Percentiles rank a stretch among this genome's conserved stretches.
These are phyloP conservation scores for Microsporum ferrugineum DNA, from an alignment of 2,329 filamentous ascomycete genomes.

Conservation along the genomic window DNA sequence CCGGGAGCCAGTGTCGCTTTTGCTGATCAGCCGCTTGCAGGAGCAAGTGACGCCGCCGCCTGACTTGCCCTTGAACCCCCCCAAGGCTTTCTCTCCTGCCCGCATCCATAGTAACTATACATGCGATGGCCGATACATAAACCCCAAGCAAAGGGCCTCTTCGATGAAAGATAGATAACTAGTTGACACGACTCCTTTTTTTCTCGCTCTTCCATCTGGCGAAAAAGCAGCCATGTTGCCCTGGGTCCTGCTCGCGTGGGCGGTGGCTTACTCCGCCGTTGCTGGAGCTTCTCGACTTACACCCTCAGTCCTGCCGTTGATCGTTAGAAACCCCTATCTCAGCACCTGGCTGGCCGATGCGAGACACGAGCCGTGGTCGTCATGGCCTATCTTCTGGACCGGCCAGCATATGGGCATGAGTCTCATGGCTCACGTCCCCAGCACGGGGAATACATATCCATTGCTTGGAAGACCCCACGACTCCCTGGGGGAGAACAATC, in stretches of 20 bases:
- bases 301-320: constrained; percentile 58
- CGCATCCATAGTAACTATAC: neutral
- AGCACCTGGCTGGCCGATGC: constrained; percentile 65
- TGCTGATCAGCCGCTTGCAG: constrained; percentile 1
- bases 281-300: constrained; percentile 42
- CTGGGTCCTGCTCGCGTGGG: constrained; percentile 21
- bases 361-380: constrained; percentile 62
- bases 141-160: neutral
- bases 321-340: constrained; percentile 66
- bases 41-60: constrained; percentile 1
- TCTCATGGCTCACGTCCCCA: constrained; percentile 50
- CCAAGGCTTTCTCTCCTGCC: neutral
- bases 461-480: constrained; percentile 56
- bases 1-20: neutral
- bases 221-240: neutral
- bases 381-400: constrained; percentile 81
- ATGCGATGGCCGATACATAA: neutral
- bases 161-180: neutral
- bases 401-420: constrained; percentile 56
- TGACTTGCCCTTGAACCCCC: neutral
- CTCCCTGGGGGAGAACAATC: constrained; percentile 36
- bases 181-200: neutral
- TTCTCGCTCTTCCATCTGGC: neutral
- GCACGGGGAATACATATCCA: constrained; percentile 50
- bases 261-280: constrained; percentile 30